phyloP scores from a whole-genome alignment of 805 yeast genomes.

The Kazachstania psychrophila region DNA sequence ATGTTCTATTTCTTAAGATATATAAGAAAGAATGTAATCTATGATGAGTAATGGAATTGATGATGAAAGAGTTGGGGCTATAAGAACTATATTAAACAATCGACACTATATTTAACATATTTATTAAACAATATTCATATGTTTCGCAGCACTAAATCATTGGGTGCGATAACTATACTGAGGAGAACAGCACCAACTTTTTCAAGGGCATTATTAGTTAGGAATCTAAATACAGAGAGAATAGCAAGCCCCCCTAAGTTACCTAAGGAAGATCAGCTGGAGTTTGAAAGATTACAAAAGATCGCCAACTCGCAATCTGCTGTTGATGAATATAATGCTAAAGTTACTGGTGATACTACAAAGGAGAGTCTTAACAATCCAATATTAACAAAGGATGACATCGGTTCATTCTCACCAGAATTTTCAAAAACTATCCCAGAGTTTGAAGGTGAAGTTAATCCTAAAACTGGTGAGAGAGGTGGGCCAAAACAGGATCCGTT shows the following conservation, averaged over 20 bases:
- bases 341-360: slow-evolving; percentile 27
- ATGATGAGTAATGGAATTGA: too few species aligned
- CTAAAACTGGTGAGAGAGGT: slow-evolving; percentile 88
- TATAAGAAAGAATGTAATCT: too few species aligned
- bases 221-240: slow-evolving; percentile 11
- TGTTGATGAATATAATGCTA: slow-evolving; percentile 60
- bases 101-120: too few species aligned
- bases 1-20: too few species aligned
- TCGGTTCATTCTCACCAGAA: slow-evolving; percentile 59
- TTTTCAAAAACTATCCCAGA: slow-evolving; percentile 78
- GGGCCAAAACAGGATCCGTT: slow-evolving; percentile 98
- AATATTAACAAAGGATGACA: slow-evolving; percentile 38
- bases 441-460: slow-evolving; percentile 90
- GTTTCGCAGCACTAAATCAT: too few species aligned
- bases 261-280: slow-evolving; percentile 43
- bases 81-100: too few species aligned
- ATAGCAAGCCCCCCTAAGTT: slow-evolving; percentile 29
- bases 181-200: too few species aligned
- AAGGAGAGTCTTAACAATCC: slow-evolving; percentile 30
- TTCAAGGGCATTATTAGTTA: too few species aligned
- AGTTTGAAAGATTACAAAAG: slow-evolving; percentile 78
- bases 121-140: too few species aligned
- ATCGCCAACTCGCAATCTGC: slow-evolving; percentile 73
- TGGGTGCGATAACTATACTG: too few species aligned
- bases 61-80: too few species aligned